Conservation (phyloP, 352 stramenopile species). For the Phytophthora sansomeana region DNA sequence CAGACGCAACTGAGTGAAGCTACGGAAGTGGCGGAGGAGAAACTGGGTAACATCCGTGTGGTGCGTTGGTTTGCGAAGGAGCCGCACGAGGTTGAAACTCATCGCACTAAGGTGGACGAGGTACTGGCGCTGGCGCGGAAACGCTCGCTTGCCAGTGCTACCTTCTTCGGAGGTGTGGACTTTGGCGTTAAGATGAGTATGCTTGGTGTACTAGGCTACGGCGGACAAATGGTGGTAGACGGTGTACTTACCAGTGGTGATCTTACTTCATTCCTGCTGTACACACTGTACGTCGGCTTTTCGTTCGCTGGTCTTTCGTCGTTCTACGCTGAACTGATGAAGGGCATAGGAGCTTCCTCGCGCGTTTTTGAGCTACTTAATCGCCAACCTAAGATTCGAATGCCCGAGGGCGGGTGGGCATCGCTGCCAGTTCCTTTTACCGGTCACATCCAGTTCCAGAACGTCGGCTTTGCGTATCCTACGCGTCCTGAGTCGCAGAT, state of each 20-base stretch:
- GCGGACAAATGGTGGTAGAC: constrained; percentile 90
- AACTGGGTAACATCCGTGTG: constrained; percentile 92
- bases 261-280: constrained; percentile 94
- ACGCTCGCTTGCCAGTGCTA: constrained; percentile 78
- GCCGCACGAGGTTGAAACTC: constrained; percentile 64
- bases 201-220: constrained; percentile 92
- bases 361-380: constrained; percentile 94
- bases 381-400: constrained; percentile 69
- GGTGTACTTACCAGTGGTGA: constrained; percentile 89
- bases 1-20: constrained; percentile 93
- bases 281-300: constrained; percentile 93
- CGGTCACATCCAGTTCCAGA: constrained; percentile 78
- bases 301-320: constrained; percentile 91
- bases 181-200: constrained; percentile 90
- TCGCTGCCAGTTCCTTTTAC: constrained; percentile 46
- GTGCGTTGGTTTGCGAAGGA: constrained; percentile 93
- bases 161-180: constrained; percentile 88
- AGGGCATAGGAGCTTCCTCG: constrained; percentile 88
- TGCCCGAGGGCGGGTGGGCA: constrained; percentile 40
- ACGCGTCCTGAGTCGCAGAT: constrained; percentile 63
- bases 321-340: constrained; percentile 93
- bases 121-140: constrained; percentile 73
- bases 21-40: constrained; percentile 93
- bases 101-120: constrained; percentile 67
- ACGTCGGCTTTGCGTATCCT: constrained; percentile 85